Percentiles rank a stretch among this genome's conserved stretches.
Conservation (phyloP, 306 rosid species). For the Fagus sylvatica region DNA sequence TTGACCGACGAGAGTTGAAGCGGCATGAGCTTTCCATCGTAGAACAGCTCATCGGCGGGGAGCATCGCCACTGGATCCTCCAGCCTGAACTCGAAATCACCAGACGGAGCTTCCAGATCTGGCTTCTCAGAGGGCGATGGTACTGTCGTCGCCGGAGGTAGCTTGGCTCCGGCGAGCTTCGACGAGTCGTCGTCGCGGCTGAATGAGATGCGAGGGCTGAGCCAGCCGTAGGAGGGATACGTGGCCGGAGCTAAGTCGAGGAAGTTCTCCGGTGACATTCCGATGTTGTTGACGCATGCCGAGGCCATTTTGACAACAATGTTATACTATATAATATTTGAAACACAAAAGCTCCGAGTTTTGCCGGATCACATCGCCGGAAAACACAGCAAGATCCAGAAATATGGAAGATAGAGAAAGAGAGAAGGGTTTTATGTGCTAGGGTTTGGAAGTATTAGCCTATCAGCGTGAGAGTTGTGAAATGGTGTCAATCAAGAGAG, state of each 20-base stretch:
- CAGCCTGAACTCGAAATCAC: conserved; percentile 85
- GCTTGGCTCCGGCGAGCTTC: conserved; percentile 19
- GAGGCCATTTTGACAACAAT: conserved; percentile 72
- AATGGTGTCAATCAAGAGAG: not conserved
- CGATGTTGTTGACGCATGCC: conserved; percentile 86
- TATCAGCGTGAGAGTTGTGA: not conserved
- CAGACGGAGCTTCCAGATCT: conserved; percentile 48
- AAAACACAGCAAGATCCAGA: not conserved
- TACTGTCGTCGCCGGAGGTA: not conserved
- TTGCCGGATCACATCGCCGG: not conserved
- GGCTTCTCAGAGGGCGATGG: conserved; percentile 18
- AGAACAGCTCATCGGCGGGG: conserved; percentile 90
- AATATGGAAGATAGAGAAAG: not conserved
- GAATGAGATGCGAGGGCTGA: conserved; percentile 56
- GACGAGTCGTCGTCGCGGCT: conserved; percentile 36
- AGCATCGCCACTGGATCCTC: conserved; percentile 82
- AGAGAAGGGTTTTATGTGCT: not conserved
- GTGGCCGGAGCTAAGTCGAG: conserved; percentile 47
- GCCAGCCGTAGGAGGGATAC: conserved; percentile 65
- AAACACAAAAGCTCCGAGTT: not conserved
- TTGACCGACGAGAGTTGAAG: conserved; percentile 53
- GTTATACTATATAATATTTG: not conserved
- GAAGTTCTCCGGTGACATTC: conserved; percentile 66
- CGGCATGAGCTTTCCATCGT: conserved; percentile 84
- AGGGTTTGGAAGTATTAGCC: conserved; percentile 11